Evolutionary conservation across 2,329 filamentous ascomycete genomes (phyloP).

Genomic region (Tolypocladium tropicale): DNA sequence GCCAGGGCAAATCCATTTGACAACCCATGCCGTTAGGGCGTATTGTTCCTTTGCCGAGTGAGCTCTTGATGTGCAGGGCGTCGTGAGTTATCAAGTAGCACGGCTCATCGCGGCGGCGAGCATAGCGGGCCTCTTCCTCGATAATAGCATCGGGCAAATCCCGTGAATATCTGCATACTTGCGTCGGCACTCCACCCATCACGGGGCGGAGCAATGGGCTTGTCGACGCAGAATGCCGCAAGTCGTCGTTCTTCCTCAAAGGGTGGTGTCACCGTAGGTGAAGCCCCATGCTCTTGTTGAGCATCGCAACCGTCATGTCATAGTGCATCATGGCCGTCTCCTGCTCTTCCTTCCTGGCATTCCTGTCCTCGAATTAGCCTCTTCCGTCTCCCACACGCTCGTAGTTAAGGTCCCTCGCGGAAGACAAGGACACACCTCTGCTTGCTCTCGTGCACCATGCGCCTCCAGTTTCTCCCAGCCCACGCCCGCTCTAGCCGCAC

Average conservation of each 20-base stretch:
- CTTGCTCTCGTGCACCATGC: conserved; percentile 10
- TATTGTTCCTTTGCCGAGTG: not conserved
- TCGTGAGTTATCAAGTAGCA: not conserved
- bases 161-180: not conserved
- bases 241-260: not conserved
- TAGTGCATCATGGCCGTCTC: conserved; percentile 46
- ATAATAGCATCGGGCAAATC: not conserved
- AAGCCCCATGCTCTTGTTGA: conserved; percentile 63
- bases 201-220: not conserved
- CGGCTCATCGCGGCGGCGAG: not conserved
- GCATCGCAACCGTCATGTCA: conserved; percentile 59
- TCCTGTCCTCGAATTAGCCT: conserved; percentile 3
- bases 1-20: not conserved
- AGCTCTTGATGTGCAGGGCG: not conserved
- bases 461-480: conserved; percentile 9
- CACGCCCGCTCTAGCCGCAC: conserved; percentile 11
- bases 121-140: not conserved
- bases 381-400: not conserved
- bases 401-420: not conserved
- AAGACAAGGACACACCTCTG: conserved; percentile 10
- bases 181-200: not conserved
- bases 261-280: conserved; percentile 39
- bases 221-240: not conserved
- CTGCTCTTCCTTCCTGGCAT: conserved; percentile 9
- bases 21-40: not conserved